Conservation (phyloP, 2,329 filamentous ascomycete genomes). For the Neurospora crassa region DNA sequence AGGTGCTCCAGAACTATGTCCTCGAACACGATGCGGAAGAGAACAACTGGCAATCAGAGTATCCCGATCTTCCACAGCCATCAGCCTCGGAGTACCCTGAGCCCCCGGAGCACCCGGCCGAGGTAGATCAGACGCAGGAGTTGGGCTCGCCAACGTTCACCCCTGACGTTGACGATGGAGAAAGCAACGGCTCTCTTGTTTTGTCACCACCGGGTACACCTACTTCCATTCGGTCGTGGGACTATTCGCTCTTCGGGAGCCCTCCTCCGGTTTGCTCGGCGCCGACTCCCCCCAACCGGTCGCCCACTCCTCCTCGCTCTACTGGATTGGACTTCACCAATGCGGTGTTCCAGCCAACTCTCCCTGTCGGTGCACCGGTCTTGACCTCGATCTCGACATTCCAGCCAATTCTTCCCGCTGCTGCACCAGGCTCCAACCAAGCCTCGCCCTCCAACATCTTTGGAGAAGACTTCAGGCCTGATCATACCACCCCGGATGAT, state of each 20-base stretch:
- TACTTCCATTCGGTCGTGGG: neutral
- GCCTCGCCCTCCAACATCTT: neutral
- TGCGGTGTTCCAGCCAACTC: neutral
- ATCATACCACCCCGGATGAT: neutral
- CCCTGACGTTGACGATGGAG: neutral
- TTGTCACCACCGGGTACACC: neutral
- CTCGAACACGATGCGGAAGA: neutral
- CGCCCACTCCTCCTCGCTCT: neutral
- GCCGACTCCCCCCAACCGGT: neutral
- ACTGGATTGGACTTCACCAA: neutral
- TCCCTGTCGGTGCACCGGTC: neutral
- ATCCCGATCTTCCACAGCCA: neutral
- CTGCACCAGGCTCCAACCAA: neutral
- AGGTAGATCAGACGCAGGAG: neutral
- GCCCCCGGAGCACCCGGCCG: neutral
- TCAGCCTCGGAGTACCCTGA: too few relatives aligned
- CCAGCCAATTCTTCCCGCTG: neutral
- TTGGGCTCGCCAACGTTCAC: neutral
- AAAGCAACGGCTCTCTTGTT: neutral
- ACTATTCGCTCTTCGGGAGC: neutral
- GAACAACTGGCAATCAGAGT: neutral
- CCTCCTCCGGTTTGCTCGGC: neutral
- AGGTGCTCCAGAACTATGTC: neutral
- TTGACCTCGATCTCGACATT: neutral
- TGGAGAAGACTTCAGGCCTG: neutral